Evolutionary conservation across 768 basidiomycete species (phyloP), one percentile per base, ranked within the genome.

Genomic region (Lactarius hatsudake): DNA sequence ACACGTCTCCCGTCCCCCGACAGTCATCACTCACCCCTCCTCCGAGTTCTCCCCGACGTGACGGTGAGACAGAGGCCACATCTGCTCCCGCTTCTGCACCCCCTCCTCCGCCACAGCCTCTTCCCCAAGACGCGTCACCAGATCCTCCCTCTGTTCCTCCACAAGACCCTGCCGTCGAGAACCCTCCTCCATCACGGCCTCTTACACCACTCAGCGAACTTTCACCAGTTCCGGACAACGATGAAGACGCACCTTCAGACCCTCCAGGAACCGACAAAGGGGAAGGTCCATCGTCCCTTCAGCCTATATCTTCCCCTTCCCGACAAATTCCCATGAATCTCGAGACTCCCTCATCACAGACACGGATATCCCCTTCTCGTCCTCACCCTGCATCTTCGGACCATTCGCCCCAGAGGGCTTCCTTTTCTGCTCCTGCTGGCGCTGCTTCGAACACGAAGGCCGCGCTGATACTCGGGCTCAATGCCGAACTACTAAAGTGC

Each of bases 181-280:
- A 61, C 28, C 63, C 71, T 45, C 59, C 69, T 23, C 67, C 75
- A 17, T 89, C 87, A 63, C 80, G 86, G 36, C 81, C 81, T 65
- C 87, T 87, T 26, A 90, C 90, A 0, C 90, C 90, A 3, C 84
- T 93, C 73, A 91, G 87, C 70, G 90, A 91, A 69, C 84, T 91
- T 30, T 90, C 90, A 9, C 86, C 88, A 1, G 82, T 87, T 0
- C 85, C 87, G 48, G 85, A 86, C 71, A 79, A 80, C 28, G 85
- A 86, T 57, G 85, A 85, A 18, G 79, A 81, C 3, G 75, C 76
- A 59, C 76, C 80, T 60, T 75, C 79, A 26, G 76, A 77, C 61
- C 77, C 80, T 61, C 76, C 78, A 40, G 68, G 68, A 15, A 68
- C 71, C n/a, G 59, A 69, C 43, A 70, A 66, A 43, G 69, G 72